A percentile compares a stretch with the other conserved stretches of the same genome.
phyloP scores from a whole-genome alignment of 345 rosid species.

The Cardamine resedifolia region DNA sequence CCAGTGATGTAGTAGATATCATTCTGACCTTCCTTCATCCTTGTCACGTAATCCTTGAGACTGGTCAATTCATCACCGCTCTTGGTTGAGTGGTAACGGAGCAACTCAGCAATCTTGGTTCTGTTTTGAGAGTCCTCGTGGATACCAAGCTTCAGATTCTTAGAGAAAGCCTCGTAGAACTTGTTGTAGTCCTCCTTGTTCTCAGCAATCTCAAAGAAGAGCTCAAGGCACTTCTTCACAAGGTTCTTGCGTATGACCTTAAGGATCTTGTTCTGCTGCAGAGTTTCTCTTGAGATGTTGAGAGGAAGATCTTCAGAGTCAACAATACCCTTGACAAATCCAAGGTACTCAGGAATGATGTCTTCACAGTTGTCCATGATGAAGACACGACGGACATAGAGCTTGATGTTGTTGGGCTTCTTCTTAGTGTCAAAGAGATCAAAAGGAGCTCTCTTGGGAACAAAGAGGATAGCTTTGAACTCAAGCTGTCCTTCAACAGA shows the following conservation, averaged over 20 bases:
- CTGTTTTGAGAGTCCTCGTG: conserved; percentile 85
- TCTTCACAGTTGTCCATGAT: conserved; percentile 98
- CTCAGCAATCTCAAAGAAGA: conserved; percentile 89
- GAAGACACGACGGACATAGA: conserved; percentile 86
- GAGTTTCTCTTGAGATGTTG: conserved; percentile 78
- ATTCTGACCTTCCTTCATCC: conserved; percentile 89
- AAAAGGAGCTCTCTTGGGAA: conserved; percentile 89
- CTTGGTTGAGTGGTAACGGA: conserved; percentile 88
- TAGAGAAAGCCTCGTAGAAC: conserved; percentile 87
- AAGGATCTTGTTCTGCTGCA: conserved; percentile 91
- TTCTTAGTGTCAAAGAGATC: conserved; percentile 90
- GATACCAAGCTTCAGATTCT: conserved; percentile 86
- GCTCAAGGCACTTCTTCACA: conserved; percentile 89
- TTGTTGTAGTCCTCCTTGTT: conserved; percentile 94
- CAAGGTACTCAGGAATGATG: conserved; percentile 75
- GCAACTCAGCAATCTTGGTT: conserved; percentile 74
- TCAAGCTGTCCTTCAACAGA: conserved; percentile 96
- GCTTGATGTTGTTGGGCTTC: conserved; percentile 93
- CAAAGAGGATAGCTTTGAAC: conserved; percentile 88
- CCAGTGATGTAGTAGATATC: conserved; percentile 89
- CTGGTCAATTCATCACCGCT: conserved; percentile 90
- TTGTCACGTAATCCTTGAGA: conserved; percentile 86
- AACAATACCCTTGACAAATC: conserved; percentile 87
- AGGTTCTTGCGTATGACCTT: conserved; percentile 90
- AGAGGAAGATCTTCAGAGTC: conserved; percentile 93